A percentile compares a stretch with the other conserved stretches of the same genome.
Evolutionary conservation across 257 asterid genomes (phyloP).

Genomic region (Anisodus acutangulus): DNA sequence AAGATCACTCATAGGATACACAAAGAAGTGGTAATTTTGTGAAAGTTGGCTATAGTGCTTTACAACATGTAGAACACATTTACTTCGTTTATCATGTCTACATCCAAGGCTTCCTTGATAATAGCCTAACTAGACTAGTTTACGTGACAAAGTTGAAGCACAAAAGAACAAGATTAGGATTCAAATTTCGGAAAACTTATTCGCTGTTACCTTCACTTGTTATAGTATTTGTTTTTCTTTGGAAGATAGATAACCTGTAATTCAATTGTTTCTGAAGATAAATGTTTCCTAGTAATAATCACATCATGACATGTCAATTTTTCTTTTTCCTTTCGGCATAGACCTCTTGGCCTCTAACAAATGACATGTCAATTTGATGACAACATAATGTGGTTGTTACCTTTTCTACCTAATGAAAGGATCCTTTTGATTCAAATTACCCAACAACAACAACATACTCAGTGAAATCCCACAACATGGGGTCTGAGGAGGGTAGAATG

Average conservation of each 20-base stretch:
- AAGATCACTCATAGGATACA: not conserved
- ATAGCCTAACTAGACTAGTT: too few relatives aligned
- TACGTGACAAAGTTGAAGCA: too few relatives aligned
- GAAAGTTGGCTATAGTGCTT: not conserved
- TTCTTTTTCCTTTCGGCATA: too few relatives aligned
- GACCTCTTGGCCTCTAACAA: too few relatives aligned
- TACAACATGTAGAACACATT: not conserved
- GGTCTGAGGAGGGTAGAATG: too few relatives aligned
- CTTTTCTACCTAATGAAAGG: not conserved
- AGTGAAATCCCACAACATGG: too few relatives aligned
- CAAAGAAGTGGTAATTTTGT: constrained; percentile 1
- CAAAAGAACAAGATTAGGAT: not conserved
- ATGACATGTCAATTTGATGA: not conserved
- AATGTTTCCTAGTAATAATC: not conserved
- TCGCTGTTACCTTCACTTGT: not conserved
- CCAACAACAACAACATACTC: too few relatives aligned
- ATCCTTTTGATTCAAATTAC: not conserved
- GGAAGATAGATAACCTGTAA: not conserved
- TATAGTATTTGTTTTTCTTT: not conserved
- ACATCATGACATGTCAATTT: not conserved
- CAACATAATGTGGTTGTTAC: not conserved
- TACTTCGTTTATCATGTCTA: constrained; percentile 12
- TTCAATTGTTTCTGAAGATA: not conserved
- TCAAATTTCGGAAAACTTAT: too few relatives aligned
- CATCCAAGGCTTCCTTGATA: not conserved